Percentiles rank a stretch among this genome's conserved stretches.
These are phyloP conservation scores for Nannochloris sp. DNA, from an alignment of 139 green algal species.

Conservation along the genomic window DNA sequence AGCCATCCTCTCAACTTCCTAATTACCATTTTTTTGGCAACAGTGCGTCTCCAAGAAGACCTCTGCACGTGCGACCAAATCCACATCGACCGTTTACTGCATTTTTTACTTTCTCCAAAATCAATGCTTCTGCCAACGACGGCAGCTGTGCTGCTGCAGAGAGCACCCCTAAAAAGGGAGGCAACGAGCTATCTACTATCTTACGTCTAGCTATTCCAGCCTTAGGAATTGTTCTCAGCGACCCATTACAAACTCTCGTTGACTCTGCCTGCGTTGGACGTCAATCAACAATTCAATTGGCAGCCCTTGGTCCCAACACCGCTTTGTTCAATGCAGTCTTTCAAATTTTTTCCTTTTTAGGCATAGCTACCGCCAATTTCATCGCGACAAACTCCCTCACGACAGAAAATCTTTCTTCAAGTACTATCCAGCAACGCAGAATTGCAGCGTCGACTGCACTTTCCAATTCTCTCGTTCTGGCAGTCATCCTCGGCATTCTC, in stretches of 20 bases:
- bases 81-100: too few relatives aligned
- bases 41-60: too few relatives aligned
- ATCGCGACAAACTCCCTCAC: conserved; percentile 37
- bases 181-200: conserved; percentile 3
- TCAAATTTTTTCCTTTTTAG: conserved; percentile 57
- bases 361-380: conserved; percentile 46
- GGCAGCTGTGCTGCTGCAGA: too few relatives aligned
- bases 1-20: too few relatives aligned
- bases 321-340: conserved; percentile 69
- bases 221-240: conserved; percentile 47
- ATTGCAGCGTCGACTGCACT: conserved; percentile 10
- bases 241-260: conserved; percentile 63
- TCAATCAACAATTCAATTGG: conserved; percentile 44
- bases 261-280: conserved; percentile 61
- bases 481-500: conserved; percentile 16
- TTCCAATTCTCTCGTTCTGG: conserved; percentile 30
- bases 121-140: too few relatives aligned
- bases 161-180: too few relatives aligned
- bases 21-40: too few relatives aligned
- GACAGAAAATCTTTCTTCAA: neutral
- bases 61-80: too few relatives aligned
- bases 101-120: too few relatives aligned
- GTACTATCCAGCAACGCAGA: conserved; percentile 4
- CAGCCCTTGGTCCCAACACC: conserved; percentile 60
- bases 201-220: conserved; percentile 40